phyloP scores from a whole-genome alignment of 2,329 filamentous ascomycete genomes.

The Pseudomassariella vexata region DNA sequence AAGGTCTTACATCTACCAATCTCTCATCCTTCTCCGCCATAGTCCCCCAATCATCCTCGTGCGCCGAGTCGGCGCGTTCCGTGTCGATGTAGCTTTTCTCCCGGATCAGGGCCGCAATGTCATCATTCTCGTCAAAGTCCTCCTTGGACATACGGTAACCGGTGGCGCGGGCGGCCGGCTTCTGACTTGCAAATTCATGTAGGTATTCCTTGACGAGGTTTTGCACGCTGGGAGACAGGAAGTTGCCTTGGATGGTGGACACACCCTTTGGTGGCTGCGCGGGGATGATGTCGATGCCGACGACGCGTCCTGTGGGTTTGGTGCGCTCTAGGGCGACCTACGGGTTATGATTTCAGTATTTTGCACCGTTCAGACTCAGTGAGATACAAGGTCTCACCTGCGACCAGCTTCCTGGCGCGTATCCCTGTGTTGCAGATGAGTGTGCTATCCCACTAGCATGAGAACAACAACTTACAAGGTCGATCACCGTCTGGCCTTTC shows the following conservation, averaged over 20 bases:
- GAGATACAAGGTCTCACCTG: conserved; percentile 47
- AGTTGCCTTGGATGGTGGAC: conserved; percentile 93
- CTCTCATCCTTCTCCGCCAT: conserved; percentile 41
- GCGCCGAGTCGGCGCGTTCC: conserved; percentile 43
- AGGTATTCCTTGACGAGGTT: conserved; percentile 73
- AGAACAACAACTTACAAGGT: conserved; percentile 57
- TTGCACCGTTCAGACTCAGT: too few relatives aligned
- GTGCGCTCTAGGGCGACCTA: conserved; percentile 82
- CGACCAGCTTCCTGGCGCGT: conserved; percentile 70
- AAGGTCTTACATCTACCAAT: conserved; percentile 61
- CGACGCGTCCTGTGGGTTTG: conserved; percentile 67
- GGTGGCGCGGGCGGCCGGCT: conserved; percentile 6
- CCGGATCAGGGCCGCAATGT: conserved; percentile 20
- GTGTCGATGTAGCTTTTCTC: conserved; percentile 60
- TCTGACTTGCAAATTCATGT: conserved; percentile 33
- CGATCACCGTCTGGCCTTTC: conserved; percentile 77
- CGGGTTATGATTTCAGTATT: too few relatives aligned
- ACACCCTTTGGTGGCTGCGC: conserved; percentile 86
- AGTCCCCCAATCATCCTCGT: conserved; percentile 22
- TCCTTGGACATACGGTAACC: not conserved
- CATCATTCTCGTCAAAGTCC: conserved; percentile 10
- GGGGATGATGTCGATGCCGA: conserved; percentile 93
- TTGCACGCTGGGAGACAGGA: conserved; percentile 70
- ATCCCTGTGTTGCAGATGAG: conserved; percentile 48
- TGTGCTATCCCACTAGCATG: conserved; percentile 7